Base-by-base conservation (phyloP, 345 rosid genomes). In the Chamaenerion angustifolium region DNA sequence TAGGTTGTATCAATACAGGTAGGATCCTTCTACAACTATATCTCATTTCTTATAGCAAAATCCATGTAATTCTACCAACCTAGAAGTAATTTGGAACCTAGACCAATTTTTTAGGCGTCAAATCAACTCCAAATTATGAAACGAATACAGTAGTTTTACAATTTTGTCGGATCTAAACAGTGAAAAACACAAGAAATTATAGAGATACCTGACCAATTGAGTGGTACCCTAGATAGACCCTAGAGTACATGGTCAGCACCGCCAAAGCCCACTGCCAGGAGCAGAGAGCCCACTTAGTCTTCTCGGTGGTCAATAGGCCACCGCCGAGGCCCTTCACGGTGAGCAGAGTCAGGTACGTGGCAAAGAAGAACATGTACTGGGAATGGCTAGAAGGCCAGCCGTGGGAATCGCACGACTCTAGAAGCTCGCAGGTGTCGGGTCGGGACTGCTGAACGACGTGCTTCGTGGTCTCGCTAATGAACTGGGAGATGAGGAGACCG, bases 371-470 rank as follows among this genome's bases (percentile, higher is more conserved):
- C 90, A 88, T 78, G 72, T 80, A 92, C 23, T 82, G 88, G 0
- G 88, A 80, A 51, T 92, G 99, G 54, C 96, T 87, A 1, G 99
- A 92, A 1, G 99, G 99, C 96, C 94, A 92, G 52, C 99, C 99
- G 23, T 88, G 95, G 16, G 95, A 92, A 60, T 92, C 99, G 60
- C 99, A 92, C 74, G 66, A 79, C 58, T 92, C 99, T 35, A 92
- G 86, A 49, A 84, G 57, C 2, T 61, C 76, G 42, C 99, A 92
- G 1, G 94, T 82, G 52, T 65, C 85, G 2, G 99, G 96, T 0
- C 99, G 82, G 52, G 90, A 95, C 47, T 92, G 96, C 60, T 84
- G 83, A 5, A 92, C 85, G 0, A 74, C 57, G 37, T 46, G 70
- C 50, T 92, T 92, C 52, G 85, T 77, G 56, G 71, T 12, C 23